Conservation (phyloP, 2,329 filamentous ascomycete species). For the Phialophora tarda region DNA sequence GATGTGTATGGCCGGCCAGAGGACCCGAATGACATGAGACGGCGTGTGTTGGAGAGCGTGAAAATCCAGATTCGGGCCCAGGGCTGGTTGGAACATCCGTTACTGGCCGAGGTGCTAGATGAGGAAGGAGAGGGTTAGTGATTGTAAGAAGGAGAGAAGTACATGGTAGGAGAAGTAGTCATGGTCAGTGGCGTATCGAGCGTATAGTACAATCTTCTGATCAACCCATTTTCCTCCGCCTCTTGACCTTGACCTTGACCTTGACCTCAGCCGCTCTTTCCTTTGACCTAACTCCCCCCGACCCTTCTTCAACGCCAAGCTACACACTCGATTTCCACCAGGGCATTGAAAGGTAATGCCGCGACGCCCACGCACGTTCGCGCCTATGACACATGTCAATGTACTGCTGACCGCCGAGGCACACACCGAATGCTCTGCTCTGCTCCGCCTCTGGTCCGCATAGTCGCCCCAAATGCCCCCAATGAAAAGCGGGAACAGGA, state of each 20-base stretch:
- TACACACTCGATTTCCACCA: constrained; percentile 5
- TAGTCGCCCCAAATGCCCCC: neutral
- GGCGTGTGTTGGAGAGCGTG: neutral
- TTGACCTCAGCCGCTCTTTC: neutral
- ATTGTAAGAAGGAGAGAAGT: neutral
- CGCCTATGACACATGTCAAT: neutral
- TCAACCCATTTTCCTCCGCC: no score
- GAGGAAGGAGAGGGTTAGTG: neutral
- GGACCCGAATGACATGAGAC: neutral
- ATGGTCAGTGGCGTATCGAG: no score
- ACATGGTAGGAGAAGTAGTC: neutral
- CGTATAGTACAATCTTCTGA: neutral
- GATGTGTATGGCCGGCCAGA: constrained; percentile 1
- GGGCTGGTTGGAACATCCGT: neutral
- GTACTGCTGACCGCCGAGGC: neutral
- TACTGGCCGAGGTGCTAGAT: constrained; percentile 1
- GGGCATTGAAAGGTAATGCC: neutral
- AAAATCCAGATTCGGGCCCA: constrained; percentile 1
- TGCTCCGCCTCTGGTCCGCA: no score
- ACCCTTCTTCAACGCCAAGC: neutral
- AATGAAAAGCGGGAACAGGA: neutral
- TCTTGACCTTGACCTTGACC: no score
- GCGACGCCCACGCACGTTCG: neutral
- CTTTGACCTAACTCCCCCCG: neutral
- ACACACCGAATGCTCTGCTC: neutral